These are phyloP conservation scores for Rhizopogon salebrosus DNA, from an alignment of 768 basidiomycete genomes.

Conservation along the genomic window DNA sequence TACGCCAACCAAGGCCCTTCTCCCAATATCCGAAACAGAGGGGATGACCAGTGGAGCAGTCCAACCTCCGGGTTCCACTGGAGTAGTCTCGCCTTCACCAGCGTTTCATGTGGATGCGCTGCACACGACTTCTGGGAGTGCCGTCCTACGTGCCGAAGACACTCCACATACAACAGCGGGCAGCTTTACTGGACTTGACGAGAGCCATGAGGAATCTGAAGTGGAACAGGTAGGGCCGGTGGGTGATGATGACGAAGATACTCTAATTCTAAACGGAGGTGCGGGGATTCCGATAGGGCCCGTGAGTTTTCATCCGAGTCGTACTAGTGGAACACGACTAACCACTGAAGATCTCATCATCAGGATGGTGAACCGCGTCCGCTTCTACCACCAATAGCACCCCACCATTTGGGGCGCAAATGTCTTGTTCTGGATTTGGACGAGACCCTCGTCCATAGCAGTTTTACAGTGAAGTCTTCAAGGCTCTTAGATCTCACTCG, in stretches of 20 bases:
- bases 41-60: constrained; percentile 85
- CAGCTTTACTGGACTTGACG: constrained; percentile 41
- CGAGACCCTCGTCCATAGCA: constrained; percentile 89
- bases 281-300: constrained; percentile 87
- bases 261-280: constrained; percentile 77
- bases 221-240: constrained; percentile 46
- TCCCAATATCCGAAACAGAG: constrained; percentile 67
- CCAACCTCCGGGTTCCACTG: constrained; percentile 78
- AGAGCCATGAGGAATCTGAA: constrained; percentile 58
- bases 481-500: not conserved
- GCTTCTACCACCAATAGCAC: constrained; percentile 68
- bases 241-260: constrained; percentile 75
- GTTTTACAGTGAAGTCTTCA: constrained; percentile 71
- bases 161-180: not conserved
- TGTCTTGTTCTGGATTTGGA: constrained; percentile 93
- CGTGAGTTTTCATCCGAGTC: constrained; percentile 38
- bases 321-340: not conserved
- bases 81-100: constrained; percentile 12
- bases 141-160: constrained; percentile 3
- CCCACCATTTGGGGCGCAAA: constrained; percentile 75
- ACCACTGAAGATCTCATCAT: not conserved
- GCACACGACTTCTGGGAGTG: constrained; percentile 6
- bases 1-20: constrained; percentile 33
- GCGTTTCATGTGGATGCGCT: not conserved
- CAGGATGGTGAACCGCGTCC: constrained; percentile 83